phyloP scores from a whole-genome alignment of 2,329 filamentous ascomycete genomes.

The Stylonectria norvegica region DNA sequence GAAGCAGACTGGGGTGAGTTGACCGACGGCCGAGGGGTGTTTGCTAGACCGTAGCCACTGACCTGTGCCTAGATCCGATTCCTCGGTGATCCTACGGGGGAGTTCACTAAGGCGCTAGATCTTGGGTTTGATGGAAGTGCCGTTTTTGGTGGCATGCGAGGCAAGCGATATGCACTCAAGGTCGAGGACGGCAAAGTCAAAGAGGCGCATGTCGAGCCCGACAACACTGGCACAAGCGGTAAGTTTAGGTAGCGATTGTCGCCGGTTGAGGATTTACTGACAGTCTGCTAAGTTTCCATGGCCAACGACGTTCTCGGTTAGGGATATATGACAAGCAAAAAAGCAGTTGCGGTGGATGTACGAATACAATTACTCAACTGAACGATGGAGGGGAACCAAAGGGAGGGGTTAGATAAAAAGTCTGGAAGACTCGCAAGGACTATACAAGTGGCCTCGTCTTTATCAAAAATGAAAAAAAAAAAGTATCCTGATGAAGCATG shows the following conservation, averaged over 20 bases:
- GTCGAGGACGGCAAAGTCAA: slow-evolving; percentile 83
- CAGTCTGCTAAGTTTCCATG: slow-evolving; percentile 18
- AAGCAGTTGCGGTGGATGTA: no score
- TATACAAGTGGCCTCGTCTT: no score
- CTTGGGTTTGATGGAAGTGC: slow-evolving; percentile 71
- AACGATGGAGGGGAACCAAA: no score
- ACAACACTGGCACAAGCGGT: slow-evolving; percentile 81
- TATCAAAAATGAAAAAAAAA: no score
- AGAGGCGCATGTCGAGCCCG: slow-evolving; percentile 77
- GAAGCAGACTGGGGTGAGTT: slow-evolving; percentile 69
- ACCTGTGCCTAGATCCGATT: slow-evolving; percentile 69
- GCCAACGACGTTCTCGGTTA: slow-evolving; percentile 22
- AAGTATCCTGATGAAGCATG: no score
- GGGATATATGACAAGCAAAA: no score
- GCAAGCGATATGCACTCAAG: slow-evolving; percentile 84
- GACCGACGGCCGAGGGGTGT: neutral
- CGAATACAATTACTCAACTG: no score
- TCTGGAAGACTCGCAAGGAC: no score
- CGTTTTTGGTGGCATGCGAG: slow-evolving; percentile 77
- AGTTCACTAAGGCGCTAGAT: slow-evolving; percentile 80
- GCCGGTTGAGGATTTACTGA: slow-evolving; percentile 1
- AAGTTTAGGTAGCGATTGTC: slow-evolving; percentile 27
- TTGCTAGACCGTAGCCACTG: neutral
- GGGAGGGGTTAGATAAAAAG: no score
- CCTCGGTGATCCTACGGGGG: slow-evolving; percentile 74